Evolutionary conservation across 2,329 filamentous ascomycete species (phyloP), one percentile per base, ranked within the genome.

Genomic region (Pseudonectria buxi): DNA sequence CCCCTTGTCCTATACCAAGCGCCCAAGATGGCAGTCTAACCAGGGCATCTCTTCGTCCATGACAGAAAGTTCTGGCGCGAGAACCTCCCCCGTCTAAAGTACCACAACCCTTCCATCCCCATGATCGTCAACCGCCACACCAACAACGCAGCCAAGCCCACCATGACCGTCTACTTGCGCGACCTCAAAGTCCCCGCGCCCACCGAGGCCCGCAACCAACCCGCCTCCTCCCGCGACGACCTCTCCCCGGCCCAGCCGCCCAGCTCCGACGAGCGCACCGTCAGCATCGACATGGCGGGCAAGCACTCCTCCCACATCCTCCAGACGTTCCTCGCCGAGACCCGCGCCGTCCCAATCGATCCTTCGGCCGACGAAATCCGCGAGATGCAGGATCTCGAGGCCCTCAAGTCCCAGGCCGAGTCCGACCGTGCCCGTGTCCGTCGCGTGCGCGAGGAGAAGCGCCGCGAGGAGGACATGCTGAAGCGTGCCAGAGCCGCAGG

Each of bases 31-130:
- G 18, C 18, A 22, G 5, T 5, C 18, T 22, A 22, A 22, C 18
- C 9, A 22, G 18, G 18, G 18, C 18, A 22, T 46, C 32, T 36
- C 48, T 32, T 14, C 15, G 10, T n/a, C 14, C 30, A 27, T 15
- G 28, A 40, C 46, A 94, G 89, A 55, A 86, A 86, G 67, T 95
- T 98, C 74, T 95, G 87, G 86, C 78, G 76, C 45, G 70, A 81
- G 41, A 83, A 80, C 57, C 79, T 96, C 31, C 86, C 86, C 14
- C 78, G 86, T 38, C 71, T 98, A 48, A 95, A 98, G 72, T 98
- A 81, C 68, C 83, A 94, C 72, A 98, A 98, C 61, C 92, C 92
- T 1, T 67, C 78, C 10, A 62, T 95, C 30, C 78, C 83, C 28
- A 94, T 96, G 74, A 80, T 85, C 40, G 77, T 95, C 51, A 81